Base-by-base conservation (phyloP, 2,329 filamentous ascomycete species). In the Thermomyces lanuginosus region DNA sequence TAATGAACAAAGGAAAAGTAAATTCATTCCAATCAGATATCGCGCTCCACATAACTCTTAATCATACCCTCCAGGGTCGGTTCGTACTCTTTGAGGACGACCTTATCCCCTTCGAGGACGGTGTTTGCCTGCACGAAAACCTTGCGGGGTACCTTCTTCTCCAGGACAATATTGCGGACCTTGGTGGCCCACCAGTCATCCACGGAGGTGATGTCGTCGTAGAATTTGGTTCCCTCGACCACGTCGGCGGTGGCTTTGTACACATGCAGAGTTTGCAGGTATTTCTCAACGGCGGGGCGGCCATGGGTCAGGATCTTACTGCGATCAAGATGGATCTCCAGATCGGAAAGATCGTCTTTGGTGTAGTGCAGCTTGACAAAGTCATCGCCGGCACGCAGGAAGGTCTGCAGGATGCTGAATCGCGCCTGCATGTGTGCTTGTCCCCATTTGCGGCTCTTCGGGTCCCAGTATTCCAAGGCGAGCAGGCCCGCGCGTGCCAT, bases 121-220 rank as follows among this genome's bases (percentile, higher is more conserved):
- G 86, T 93, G 53, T 92, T 95, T 33, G 81, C 82, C 60, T 93
- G 84, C 28, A 93, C 82, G 58, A 92, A 93, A 22, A 93, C 58
- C 46, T 69, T 76, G 42, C 75, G 71, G 21, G 43, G 44, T 0
- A 75, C 69, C 39, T 76, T 64, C 26, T 58, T 53, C 35, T 63
- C 54, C 31, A 84, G 44, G 6, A 83, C 71, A 5, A 56, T 47
- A 41, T 44, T 70, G 30, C 86, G 66, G 14, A 93, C 70, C 55
- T 76, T 76, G 37, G 69, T 72, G 29, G 76, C 82, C 69, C 81
- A 93, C 60, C 80, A 93, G 20, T 80, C 75, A 27, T 72, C 78
- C 12, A 93, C 84, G 13, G 66, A 61, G 5, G 84, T 92, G 64
- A 92, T 84, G 16, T 76, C 66, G 34, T 76, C 71, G 49, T 92